Base-by-base conservation (phyloP, 148 eudicot species). In the Amaranthus palmeri region DNA sequence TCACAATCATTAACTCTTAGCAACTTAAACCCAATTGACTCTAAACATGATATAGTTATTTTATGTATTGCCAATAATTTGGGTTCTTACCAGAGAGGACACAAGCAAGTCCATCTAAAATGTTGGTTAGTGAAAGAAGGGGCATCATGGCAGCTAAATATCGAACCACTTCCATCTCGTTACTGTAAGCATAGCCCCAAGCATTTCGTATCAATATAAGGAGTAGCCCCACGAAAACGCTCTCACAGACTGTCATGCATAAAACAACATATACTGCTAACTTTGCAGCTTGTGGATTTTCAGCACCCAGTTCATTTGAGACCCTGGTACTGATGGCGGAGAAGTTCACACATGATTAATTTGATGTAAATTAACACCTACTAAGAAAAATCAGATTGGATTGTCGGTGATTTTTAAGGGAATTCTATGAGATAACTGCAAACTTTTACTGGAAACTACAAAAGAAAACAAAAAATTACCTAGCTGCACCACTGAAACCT, bases 401-500 rank as follows among this genome's bases (percentile, higher is more conserved):
- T 25, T 25, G 1, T 25, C 36, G 36, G 1, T 25, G 36, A 25
- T 25, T 25, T 25, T 25, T 25, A 25, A 25, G 36, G 36, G 36
- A 25, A 25, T 25, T 25, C 36, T 14, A 56, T 17, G 8, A n/a
- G 8, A 10, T 56, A 10, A 54, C 6, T 12, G n/a, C 3, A 54
- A 54, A 13, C 6, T 54, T 49, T 25, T 25, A 25, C 14, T 17
- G 14, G 41, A n/a, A n/a, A 36, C 25, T 10, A 40, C 17, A 15
- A 13, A 64, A 15, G n/a, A 13, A 64, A 15, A 11, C 18, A 11
- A 11, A 52, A 45, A 56, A 63, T 67, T 5, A 92, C 97, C 96
- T 90, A 25, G 88, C 89, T 49, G 93, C 88, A 72, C 83, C 82
- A 54, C 97, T 82, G n/a, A 92, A 87, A 70, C 97, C 97, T 50